Evolutionary conservation across 371 early-diverging fungal genomes (phyloP), one percentile per base, ranked within the genome.

Genomic region (Mortierella sp.): DNA sequence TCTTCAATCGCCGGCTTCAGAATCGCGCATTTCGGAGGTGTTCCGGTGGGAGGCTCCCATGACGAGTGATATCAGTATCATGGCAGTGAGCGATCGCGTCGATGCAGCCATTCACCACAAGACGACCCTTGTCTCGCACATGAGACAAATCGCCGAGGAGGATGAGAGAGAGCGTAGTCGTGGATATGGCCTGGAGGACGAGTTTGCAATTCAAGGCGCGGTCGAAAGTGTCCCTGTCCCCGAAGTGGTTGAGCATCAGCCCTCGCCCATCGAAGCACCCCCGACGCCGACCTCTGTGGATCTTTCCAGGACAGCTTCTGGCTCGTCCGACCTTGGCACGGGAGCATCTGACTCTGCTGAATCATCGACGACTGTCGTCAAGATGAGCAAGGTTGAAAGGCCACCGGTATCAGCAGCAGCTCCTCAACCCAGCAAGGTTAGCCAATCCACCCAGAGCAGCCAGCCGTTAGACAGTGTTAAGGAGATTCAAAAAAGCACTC

Each of bases 21-120:
- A 92, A 74, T 89, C 89, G 32, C 90, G 89, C 27, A 93, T 93
- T 72, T 89, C 92, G 4, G 88, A 89, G 11, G 88, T 93, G 2
- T 77, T 92, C 49, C 91, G 91, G 21, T 93, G 92, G 91, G 88
- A 90, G 60, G 88, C 91, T 0, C 93, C 93, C 4, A 72, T 75
- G 16, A 82, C 90, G 1, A 90, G 89, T 21, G 91, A 91, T 77
- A 70, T 84, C 12, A 76, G 82, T 16, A 75, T 86, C 32, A 72
- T 82, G 71, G 63, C 70, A 5, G 75, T 74, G 24, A 72, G 74
- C 29, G 87, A 86, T 21, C 68, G 82, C 54, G 87, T 86, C 7
- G 78, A 86, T 29, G 77, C 73, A 10, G 80, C 87, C 10, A 80
- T 86, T 27, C 87, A 82, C 43, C 80, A 79, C 82, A 86, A 86